Conservation (phyloP, 768 basidiomycete genomes). For the Suillus paluster region DNA sequence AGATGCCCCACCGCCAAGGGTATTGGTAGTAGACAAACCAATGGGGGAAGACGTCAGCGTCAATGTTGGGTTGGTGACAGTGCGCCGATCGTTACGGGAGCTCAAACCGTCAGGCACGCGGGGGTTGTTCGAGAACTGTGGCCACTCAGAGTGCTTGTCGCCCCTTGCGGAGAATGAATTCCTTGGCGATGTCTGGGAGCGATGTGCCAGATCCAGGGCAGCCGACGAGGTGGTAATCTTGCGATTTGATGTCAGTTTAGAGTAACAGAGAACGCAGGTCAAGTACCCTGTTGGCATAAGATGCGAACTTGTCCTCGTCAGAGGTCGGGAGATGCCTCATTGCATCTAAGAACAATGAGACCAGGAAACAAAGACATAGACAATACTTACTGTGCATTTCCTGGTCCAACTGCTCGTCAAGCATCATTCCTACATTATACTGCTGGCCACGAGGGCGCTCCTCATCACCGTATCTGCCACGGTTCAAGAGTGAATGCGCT, state of each 20-base stretch:
- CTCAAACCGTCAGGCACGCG: slow-evolving; percentile 63
- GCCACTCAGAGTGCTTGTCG: slow-evolving; percentile 91
- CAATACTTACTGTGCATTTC: slow-evolving; percentile 85
- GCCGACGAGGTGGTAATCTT: slow-evolving; percentile 88
- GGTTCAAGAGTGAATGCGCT: slow-evolving; percentile 56
- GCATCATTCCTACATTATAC: slow-evolving; percentile 87
- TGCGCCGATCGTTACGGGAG: slow-evolving; percentile 66
- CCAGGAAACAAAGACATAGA: slow-evolving; percentile 13
- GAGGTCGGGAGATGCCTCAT: slow-evolving; percentile 88
- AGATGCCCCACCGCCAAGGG: slow-evolving; percentile 58
- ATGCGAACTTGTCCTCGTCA: slow-evolving; percentile 85
- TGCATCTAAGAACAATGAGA: slow-evolving; percentile 59
- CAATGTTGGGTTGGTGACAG: slow-evolving; percentile 75
- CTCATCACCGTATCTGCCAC: slow-evolving; percentile 59
- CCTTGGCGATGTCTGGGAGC: slow-evolving; percentile 79
- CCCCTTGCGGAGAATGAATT: slow-evolving; percentile 60
- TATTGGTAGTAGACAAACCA: slow-evolving; percentile 50
- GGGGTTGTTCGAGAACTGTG: slow-evolving; percentile 74
- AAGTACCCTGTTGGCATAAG: slow-evolving; percentile 66
- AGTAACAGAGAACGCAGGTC: slow-evolving; percentile 5
- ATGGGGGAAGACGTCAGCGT: slow-evolving; percentile 61
- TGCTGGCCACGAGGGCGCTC: slow-evolving; percentile 61
- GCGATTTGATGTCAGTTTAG: slow-evolving; percentile 6
- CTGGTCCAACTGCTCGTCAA: slow-evolving; percentile 91
- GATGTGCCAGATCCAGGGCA: slow-evolving; percentile 90